Percentiles rank a stretch among this genome's conserved stretches.
phyloP scores from a whole-genome alignment of 352 stramenopile species.

The Globisporangium lucens region DNA sequence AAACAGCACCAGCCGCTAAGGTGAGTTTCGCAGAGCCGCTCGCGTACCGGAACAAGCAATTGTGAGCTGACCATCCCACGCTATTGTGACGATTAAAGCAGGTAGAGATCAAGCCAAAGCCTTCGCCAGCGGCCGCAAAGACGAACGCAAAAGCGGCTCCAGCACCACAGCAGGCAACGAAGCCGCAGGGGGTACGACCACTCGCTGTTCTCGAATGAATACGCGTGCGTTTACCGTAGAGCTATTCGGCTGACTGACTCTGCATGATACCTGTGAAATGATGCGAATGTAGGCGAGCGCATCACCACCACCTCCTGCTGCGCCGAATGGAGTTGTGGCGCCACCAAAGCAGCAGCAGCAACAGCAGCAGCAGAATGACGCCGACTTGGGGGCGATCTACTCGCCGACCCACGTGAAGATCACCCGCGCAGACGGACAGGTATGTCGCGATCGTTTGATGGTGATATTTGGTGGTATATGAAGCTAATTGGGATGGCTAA shows the following conservation, averaged over 20 bases:
- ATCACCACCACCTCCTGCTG: not conserved
- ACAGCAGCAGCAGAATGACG: slow-evolving; percentile 2
- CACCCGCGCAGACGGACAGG: slow-evolving; percentile 61
- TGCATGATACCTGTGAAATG: not conserved
- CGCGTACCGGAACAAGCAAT: no score
- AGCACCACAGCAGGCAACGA: not conserved
- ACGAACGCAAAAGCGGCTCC: not conserved
- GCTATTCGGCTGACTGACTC: not conserved
- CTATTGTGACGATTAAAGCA: slow-evolving; percentile 1
- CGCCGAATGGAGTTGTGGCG: not conserved
- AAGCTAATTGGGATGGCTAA: not conserved
- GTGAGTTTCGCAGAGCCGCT: not conserved
- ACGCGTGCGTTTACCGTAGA: not conserved
- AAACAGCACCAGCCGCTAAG: slow-evolving; percentile 5
- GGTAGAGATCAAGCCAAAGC: slow-evolving; percentile 8
- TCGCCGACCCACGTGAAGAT: slow-evolving; percentile 70
- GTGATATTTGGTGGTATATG: not conserved
- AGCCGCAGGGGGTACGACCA: slow-evolving; percentile 3
- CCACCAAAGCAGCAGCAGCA: not conserved
- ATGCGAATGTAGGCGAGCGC: slow-evolving; percentile 6
- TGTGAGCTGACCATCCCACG: not conserved
- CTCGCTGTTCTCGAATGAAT: not conserved
- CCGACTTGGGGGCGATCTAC: slow-evolving; percentile 51
- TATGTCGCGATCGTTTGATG: not conserved
- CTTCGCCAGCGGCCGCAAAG: slow-evolving; percentile 3